Base-by-base conservation (phyloP, 371 early-diverging fungal genomes). In the Mucor indicus region DNA sequence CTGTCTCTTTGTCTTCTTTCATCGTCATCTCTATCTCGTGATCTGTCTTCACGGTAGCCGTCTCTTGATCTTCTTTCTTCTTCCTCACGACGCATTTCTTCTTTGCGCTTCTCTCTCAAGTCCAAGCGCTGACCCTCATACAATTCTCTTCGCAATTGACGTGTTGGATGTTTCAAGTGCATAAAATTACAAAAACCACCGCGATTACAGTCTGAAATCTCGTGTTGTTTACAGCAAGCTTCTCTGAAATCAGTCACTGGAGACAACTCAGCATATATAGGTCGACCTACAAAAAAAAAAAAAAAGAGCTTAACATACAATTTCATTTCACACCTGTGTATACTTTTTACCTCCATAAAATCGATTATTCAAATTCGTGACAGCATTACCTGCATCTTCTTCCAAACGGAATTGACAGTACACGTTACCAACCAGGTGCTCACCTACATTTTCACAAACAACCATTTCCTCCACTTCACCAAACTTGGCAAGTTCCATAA, bases 141-240 rank as follows among this genome's bases (percentile, higher is more conserved):
- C 25, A 98, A 72, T 25, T 91, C 91, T 55, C 86, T 74, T 53
- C 80, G 77, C 38, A 98, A 62, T 35, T 72, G 57, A 38, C 89
- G 77, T 16, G 88, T 75, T 3, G 92, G 91, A 40, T 81, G 81
- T 54, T 91, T 89, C 37, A 96, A 72, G 74, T 99, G 99, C 98
- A 99, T 97, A 71, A 98, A 99, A 72, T 96, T 98, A 74, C 99
- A 99, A 60, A 93, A 87, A 3, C 97, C 98, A 22, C 96, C 97
- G 24, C 97, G 91, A 53, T 87, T 92, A 74, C 99, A 98, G 62
- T 92, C 93, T 42, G 85, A 78, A 51, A 82, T 90, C 55, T 97
- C 98, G 66, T 97, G 89, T 63, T 98, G 97, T 27, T 95, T 86
- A 68, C 99, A 99, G 65, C 96, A 93, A 4, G 97, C 97, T 79